Conservation (phyloP, 78 protist species). For the Cavenderia fasciculata region DNA sequence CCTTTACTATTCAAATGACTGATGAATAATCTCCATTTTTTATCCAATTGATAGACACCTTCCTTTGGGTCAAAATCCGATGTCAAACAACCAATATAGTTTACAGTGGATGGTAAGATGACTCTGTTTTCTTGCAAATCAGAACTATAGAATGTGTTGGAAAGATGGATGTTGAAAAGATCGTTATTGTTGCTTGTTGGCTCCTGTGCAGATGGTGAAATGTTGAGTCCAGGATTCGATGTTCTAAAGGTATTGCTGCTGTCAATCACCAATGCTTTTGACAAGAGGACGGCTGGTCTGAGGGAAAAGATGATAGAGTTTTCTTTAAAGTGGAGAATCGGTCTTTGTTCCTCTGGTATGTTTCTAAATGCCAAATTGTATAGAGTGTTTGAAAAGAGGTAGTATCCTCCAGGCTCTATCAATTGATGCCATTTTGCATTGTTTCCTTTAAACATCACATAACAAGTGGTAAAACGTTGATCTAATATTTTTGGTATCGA, state of each 20-base stretch:
- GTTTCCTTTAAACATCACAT: slow-evolving; percentile 25
- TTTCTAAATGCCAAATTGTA: too few relatives aligned
- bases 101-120: not conserved
- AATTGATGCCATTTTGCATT: slow-evolving; percentile 32
- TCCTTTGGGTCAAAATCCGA: not conserved
- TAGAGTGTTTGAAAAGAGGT: slow-evolving; percentile 1
- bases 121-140: not conserved
- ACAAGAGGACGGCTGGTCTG: not conserved
- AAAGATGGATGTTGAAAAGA: too few relatives aligned
- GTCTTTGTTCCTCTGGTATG: too few relatives aligned
- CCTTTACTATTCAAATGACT: slow-evolving; percentile 24
- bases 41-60: slow-evolving; percentile 6
- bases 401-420: not conserved
- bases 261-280: not conserved
- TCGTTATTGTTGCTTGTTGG: too few relatives aligned
- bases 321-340: not conserved
- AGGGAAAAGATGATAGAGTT: not conserved
- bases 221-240: not conserved
- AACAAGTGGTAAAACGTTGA: too few relatives aligned
- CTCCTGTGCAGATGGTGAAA: too few relatives aligned
- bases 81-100: slow-evolving; percentile 17
- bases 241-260: not conserved
- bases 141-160: not conserved
- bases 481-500: not conserved
- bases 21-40: slow-evolving; percentile 1